Base-by-base conservation (phyloP, 2,329 filamentous ascomycete genomes). In the Trematosphaeria pertusa region DNA sequence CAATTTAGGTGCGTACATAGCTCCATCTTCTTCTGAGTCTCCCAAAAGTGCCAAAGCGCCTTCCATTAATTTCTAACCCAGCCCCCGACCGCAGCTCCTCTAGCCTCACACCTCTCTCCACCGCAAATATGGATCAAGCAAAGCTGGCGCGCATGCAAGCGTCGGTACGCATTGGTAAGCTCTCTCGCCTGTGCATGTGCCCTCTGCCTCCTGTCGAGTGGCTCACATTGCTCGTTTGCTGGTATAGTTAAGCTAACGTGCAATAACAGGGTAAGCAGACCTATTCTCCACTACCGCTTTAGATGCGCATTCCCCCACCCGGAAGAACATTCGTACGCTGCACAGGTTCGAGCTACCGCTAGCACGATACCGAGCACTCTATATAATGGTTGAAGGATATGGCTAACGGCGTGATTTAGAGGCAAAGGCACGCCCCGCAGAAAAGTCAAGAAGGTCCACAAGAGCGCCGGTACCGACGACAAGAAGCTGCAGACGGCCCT, bases 391-490 rank as follows among this genome's bases (percentile, higher is more conserved):
- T n/a, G n/a, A n/a, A n/a, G n/a, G n/a, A n/a, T n/a, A n/a, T 21
- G 48, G 65, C 67, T 70, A 63, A 70, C 48, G 50, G 43, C 38
- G 37, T 52, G 31, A 30, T 41, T 58, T 67, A 87, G 93, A 81
- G 94, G 94, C 82, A 99, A 99, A 85, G 94, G 94, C 70, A 97
- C 94, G 66, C 94, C 94, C 73, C 86, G 94, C 82, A 86, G 94
- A 82, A 95, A 96, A 86, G 88, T 94, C 78, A 99, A 97, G 91
- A 95, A 96, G 80, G 89, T 93, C 64, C 90, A 95, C 79, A 91
- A 91, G 77, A 89, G 86, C 77, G 89, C 89, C 63, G 91, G 88
- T 74, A 91, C 89, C 77, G 94, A 99, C 76, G 94, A 99, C 87
- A 97, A 97, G 90, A 99, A 99, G 87, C 90, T 99, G 60, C 94